These are phyloP conservation scores for Aspergillus cejpii DNA, from an alignment of 2,329 filamentous ascomycete species.

Conservation along the genomic window DNA sequence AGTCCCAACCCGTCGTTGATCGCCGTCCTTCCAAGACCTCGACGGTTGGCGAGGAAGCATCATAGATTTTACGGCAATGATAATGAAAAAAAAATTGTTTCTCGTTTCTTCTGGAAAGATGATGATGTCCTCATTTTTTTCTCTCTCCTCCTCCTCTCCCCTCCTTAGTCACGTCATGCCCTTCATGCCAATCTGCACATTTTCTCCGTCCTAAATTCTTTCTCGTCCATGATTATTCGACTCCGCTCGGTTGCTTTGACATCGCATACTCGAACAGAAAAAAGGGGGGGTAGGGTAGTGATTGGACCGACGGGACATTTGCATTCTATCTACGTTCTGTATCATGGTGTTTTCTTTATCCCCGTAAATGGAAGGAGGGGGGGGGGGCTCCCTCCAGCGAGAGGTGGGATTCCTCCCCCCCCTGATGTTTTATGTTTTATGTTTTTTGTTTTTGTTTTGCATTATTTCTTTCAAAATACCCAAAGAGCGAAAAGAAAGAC, in stretches of 20 bases:
- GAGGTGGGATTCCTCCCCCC: constrained; percentile 2
- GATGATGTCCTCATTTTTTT: constrained; percentile 23
- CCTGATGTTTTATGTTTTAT: constrained; percentile 4
- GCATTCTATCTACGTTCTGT: constrained; percentile 20
- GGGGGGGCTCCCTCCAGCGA: no score
- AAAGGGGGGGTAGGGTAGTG: neutral
- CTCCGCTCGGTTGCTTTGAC: constrained; percentile 13
- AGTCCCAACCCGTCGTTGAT: constrained; percentile 42
- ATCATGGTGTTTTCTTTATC: constrained; percentile 9
- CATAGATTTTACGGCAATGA: constrained; percentile 38
- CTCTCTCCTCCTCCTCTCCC: constrained; percentile 9
- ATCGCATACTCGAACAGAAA: neutral
- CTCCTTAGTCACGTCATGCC: constrained; percentile 13
- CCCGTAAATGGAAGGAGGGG: no score
- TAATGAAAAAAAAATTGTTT: constrained; percentile 28
- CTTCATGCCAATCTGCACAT: constrained; percentile 14
- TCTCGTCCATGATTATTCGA: constrained; percentile 21
- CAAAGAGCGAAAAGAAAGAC: no score
- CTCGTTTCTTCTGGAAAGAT: constrained; percentile 33
- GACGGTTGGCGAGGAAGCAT: constrained; percentile 37
- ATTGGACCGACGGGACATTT: neutral
- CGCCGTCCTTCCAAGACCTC: constrained; percentile 40
- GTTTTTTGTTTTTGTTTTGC: constrained; percentile 8
- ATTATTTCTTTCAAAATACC: constrained; percentile 23
- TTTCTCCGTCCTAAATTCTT: constrained; percentile 16